Evolutionary conservation across 106 monocot species (phyloP).

Genomic region (Allium cepa): DNA sequence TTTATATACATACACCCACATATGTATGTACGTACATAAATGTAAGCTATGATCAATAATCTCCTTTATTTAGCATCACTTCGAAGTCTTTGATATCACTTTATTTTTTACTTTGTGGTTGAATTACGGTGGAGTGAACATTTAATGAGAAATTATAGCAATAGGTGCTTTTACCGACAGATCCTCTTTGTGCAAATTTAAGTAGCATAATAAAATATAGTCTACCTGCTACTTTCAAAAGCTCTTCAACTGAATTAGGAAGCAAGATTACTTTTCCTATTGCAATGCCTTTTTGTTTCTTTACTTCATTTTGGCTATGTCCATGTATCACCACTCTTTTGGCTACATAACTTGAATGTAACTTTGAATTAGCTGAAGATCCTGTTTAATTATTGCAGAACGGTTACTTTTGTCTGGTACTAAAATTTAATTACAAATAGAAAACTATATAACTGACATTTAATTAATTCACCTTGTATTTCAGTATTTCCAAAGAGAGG

Average conservation of each 20-base stretch:
- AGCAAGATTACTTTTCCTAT: constrained; percentile 35
- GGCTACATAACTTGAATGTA: neutral
- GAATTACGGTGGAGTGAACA: no score
- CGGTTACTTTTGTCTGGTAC: neutral
- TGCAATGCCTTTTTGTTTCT: neutral
- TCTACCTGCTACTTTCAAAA: constrained; percentile 54
- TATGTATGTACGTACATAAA: no score
- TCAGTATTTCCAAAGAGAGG: no score
- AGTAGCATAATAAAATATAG: no score
- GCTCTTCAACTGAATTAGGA: constrained; percentile 49
- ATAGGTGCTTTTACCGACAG: no score
- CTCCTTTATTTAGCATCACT: no score
- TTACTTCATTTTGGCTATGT: constrained; percentile 23
- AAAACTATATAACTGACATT: neutral
- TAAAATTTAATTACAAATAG: neutral
- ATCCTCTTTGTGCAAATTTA: no score
- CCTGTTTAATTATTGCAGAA: neutral
- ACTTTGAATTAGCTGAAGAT: neutral
- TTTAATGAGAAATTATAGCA: no score
- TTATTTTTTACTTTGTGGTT: no score
- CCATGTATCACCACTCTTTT: constrained; percentile 50
- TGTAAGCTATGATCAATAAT: no score
- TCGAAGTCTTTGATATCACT: no score
- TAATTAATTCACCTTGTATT: neutral
- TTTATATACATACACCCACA: no score